Evolutionary conservation across 495 filamentous ascomycete species (phyloP).

Genomic region (Xylaria intraflava): DNA sequence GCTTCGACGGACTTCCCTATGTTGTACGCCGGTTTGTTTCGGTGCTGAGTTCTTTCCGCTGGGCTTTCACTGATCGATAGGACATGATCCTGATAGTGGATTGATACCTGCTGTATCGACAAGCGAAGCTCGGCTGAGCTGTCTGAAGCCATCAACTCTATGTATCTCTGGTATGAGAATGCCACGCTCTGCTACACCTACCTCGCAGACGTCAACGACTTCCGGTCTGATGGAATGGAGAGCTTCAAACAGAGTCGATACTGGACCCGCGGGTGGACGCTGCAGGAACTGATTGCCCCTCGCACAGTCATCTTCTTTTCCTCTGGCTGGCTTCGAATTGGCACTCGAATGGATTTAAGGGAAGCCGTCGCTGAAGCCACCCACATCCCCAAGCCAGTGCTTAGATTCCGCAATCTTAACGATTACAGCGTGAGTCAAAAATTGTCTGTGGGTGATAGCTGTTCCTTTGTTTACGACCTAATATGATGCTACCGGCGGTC

Average conservation of each 20-base stretch:
- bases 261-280: slow-evolving; percentile 29
- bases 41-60: not conserved
- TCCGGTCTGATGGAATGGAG: not conserved
- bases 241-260: slow-evolving; percentile 24
- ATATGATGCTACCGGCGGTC: not conserved
- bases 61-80: not conserved
- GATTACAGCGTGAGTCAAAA: not conserved
- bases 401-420: not conserved
- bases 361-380: not conserved
- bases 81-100: slow-evolving; percentile 26
- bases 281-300: slow-evolving; percentile 36
- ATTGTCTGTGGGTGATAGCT: not conserved
- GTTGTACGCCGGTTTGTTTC: not conserved
- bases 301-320: not conserved
- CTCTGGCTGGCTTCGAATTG: not conserved
- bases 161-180: slow-evolving; percentile 35
- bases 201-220: slow-evolving; percentile 27
- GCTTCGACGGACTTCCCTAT: not conserved
- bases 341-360: not conserved
- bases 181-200: slow-evolving; percentile 33
- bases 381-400: not conserved
- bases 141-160: slow-evolving; percentile 24
- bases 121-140: slow-evolving; percentile 12
- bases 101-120: slow-evolving; percentile 39
- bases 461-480: not conserved